Evolutionary conservation across 140 eudicot species (phyloP), one percentile per base, ranked within the genome.

Genomic region (Oenanthe javanica): DNA sequence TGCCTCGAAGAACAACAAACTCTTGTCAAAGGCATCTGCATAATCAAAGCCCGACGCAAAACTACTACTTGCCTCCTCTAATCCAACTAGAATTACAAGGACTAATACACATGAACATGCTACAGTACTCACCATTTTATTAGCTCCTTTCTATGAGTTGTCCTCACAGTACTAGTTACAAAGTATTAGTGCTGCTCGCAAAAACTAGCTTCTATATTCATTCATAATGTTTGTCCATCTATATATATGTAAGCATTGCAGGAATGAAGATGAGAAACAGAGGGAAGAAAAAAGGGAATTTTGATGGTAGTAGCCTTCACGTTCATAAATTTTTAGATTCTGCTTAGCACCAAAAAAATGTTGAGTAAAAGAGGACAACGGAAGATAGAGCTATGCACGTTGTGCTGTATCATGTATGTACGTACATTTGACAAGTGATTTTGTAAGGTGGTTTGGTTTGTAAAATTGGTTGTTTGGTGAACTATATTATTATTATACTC

Each of bases 1-100:
- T n/a, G 97, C 97, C 82, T 95, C 97, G 80, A 90, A 95, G 70
- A 92, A 95, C 86, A 95, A 19, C 80, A 95, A 72, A 57, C 91
- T 90, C 84, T 95, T 92, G 78, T 86, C 91, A 10, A 90, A 79
- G 38, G 97, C 99, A 42, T 90, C 87, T 1, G 86, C 82, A 59
- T 95, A 95, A 82, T 95, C 85, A 45, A 89, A 90, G 0, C 79
- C 85, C 1, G 84, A 61, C 15, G 89, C 79, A 40, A 78, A 77
- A 14, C 67, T 57, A n/a, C 73, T 27, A 51, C 87, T 61, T 10
- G 89, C 82, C 79, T 70, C 72, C 72, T 66, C 8, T 23, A 87
- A 69, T 80, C 82, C 81, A 82, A 84, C 81, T 49, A 88, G 18
- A 61, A 78, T 73, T 11, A 84, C 40, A 43, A 82, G 21, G 23